Evolutionary conservation across 1,139 yeast species (phyloP).

Genomic region (Casaregolazyma suthepensis): DNA sequence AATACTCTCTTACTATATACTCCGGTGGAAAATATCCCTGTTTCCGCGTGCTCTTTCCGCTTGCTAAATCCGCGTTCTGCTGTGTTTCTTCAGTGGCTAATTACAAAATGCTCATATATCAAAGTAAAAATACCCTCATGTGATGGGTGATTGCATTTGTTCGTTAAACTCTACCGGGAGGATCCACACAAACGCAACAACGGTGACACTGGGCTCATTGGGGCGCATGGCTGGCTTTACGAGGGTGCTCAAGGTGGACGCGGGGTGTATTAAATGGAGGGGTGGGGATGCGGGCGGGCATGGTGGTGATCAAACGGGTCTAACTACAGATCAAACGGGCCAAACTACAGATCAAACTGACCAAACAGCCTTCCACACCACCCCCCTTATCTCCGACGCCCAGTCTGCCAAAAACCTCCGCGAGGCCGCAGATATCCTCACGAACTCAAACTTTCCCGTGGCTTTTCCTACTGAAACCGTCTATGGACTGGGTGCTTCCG

Average conservation of each 20-base stretch:
- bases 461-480: conserved; percentile 98
- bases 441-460: conserved; percentile 52
- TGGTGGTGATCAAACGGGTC: conserved; percentile 14
- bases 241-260: conserved; percentile 41
- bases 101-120: not conserved
- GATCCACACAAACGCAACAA: not conserved
- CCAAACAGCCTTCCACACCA: not conserved
- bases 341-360: too few relatives aligned
- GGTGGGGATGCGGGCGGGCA: conserved; percentile 13
- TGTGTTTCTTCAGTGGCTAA: not conserved
- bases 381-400: conserved; percentile 14
- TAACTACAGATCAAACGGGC: too few relatives aligned
- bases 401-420: conserved; percentile 45
- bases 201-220: not conserved
- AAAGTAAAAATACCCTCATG: not conserved
- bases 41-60: not conserved
- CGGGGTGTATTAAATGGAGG: conserved; percentile 38
- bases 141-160: not conserved
- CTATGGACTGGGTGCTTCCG: conserved; percentile 90
- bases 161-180: not conserved
- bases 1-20: too few relatives aligned
- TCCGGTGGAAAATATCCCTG: not conserved
- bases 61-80: not conserved
- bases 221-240: conserved; percentile 25
- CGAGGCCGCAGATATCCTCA: conserved; percentile 54